A percentile compares a stretch with the other conserved stretches of the same genome.
Conservation (phyloP, 805 yeast genomes). For the Nakazawaea wickerhamii region DNA sequence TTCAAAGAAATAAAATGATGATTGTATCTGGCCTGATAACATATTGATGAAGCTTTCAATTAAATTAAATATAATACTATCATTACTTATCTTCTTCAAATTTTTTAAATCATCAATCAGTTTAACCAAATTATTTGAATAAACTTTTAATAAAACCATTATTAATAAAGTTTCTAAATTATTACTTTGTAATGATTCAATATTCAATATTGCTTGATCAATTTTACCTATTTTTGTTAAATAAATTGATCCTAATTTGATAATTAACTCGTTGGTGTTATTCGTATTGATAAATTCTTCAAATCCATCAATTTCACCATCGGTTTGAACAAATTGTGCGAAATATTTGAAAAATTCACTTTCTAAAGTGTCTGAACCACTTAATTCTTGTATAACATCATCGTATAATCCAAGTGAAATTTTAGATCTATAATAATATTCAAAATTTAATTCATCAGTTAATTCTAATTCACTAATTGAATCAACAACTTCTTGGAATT, state of each 20-base stretch:
- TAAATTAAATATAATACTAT: constrained; percentile 70
- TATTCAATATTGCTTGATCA: constrained; percentile 37
- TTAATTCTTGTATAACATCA: constrained; percentile 9
- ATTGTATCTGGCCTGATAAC: constrained; percentile 32
- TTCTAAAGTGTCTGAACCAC: background rate
- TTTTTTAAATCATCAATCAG: constrained; percentile 40
- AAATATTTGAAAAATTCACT: constrained; percentile 1
- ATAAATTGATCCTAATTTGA: constrained; percentile 35
- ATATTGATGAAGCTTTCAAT: constrained; percentile 69
- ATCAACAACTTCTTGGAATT: constrained; percentile 39
- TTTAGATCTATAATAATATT: constrained; percentile 18
- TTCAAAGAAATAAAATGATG: constrained; percentile 64
- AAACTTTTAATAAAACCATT: constrained; percentile 34
- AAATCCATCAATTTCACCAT: constrained; percentile 6
- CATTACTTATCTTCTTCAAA: constrained; percentile 52
- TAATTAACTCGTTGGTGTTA: constrained; percentile 20
- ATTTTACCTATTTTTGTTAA: constrained; percentile 33
- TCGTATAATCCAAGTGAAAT: constrained; percentile 9
- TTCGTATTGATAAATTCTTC: constrained; percentile 4
- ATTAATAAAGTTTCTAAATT: constrained; percentile 33
- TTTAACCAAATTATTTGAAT: constrained; percentile 36
- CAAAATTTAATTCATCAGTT: constrained; percentile 18
- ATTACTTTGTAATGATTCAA: constrained; percentile 25
- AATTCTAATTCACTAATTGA: constrained; percentile 34
- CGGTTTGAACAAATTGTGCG: background rate